Evolutionary conservation across 768 basidiomycete genomes (phyloP).

Genomic region (Rhizopogon sp.): DNA sequence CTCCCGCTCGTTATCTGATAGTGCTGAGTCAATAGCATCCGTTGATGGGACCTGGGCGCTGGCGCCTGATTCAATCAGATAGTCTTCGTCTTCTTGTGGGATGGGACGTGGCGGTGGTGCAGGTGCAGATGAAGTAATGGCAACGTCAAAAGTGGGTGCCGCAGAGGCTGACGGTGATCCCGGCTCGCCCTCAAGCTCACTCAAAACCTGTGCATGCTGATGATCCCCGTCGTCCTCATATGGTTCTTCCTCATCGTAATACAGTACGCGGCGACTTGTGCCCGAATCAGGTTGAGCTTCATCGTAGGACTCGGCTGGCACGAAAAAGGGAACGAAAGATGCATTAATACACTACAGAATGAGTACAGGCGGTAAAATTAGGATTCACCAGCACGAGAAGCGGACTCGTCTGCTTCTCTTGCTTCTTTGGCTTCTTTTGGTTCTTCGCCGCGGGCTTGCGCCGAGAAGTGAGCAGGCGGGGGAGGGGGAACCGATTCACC

Average conservation of each 20-base stretch:
- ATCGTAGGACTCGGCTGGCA: constrained; percentile 1
- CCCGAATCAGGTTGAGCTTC: constrained; percentile 1
- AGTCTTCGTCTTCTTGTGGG: no score
- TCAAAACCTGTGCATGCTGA: neutral
- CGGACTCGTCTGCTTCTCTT: constrained; percentile 10
- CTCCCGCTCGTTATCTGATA: neutral
- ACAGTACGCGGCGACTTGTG: neutral
- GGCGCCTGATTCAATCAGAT: neutral
- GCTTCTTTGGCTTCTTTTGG: constrained; percentile 9
- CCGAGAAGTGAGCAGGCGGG: neutral
- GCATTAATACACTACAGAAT: constrained; percentile 24
- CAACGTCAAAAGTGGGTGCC: neutral
- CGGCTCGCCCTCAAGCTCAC: neutral
- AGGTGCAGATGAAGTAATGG: neutral
- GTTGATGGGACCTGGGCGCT: neutral
- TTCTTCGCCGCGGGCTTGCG: constrained; percentile 12
- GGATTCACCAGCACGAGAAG: constrained; percentile 37
- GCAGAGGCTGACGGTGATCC: neutral
- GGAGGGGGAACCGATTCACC: constrained; percentile 16
- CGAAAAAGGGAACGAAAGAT: constrained; percentile 3
- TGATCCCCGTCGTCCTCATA: neutral
- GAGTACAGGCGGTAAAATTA: constrained; percentile 22
- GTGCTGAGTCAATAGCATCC: neutral
- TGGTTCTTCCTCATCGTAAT: neutral
- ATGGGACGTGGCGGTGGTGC: neutral